A percentile compares a stretch with the other conserved stretches of the same genome.
phyloP scores from a whole-genome alignment of 495 filamentous ascomycete genomes.

The Neurospora sp. region DNA sequence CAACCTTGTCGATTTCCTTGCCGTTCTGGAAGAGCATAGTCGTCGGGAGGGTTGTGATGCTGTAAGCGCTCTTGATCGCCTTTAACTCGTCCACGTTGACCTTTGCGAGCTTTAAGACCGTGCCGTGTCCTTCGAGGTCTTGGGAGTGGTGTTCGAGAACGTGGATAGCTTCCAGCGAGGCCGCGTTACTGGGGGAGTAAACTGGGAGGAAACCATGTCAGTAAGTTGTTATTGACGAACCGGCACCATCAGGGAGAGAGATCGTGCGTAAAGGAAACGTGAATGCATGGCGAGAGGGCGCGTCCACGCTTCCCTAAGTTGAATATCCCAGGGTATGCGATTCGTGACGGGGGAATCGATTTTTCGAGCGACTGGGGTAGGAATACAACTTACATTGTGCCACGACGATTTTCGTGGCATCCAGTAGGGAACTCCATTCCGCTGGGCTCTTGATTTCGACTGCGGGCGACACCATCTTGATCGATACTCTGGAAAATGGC shows the following conservation, averaged over 20 bases:
- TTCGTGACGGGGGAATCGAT: slow-evolving; percentile 11
- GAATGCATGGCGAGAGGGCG: background rate
- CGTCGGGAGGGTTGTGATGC: slow-evolving; percentile 68
- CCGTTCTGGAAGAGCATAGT: slow-evolving; percentile 84
- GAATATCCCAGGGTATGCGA: background rate
- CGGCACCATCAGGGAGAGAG: background rate
- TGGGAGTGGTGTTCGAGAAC: slow-evolving; percentile 68
- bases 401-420: slow-evolving; percentile 62
- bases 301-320: background rate
- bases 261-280: background rate
- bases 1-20: slow-evolving; percentile 51
- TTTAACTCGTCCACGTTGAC: slow-evolving; percentile 71
- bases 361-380: background rate
- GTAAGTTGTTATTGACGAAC: background rate
- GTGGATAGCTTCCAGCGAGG: slow-evolving; percentile 79
- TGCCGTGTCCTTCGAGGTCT: slow-evolving; percentile 55
- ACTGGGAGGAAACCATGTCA: slow-evolving; percentile 42
- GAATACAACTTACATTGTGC: slow-evolving; percentile 62
- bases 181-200: slow-evolving; percentile 78
- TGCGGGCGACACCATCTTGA: background rate
- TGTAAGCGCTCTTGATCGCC: slow-evolving; percentile 60
- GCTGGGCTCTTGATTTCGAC: slow-evolving; percentile 20
- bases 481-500: background rate
- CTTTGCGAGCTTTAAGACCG: slow-evolving; percentile 74
- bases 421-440: slow-evolving; percentile 61